Conservation (phyloP, 805 yeast species). For the Candida silvicultrix region DNA sequence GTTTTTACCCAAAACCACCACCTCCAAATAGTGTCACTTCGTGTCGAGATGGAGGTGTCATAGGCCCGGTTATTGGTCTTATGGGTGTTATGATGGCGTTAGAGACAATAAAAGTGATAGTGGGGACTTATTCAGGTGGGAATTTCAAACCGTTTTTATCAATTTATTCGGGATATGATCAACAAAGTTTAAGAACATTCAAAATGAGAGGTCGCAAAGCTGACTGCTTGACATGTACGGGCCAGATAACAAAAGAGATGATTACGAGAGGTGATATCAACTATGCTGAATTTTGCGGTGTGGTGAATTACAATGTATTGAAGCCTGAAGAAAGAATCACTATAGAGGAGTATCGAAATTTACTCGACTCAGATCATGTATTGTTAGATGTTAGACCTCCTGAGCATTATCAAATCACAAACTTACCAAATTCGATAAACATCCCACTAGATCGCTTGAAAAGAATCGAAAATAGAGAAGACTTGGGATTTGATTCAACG, state of each 20-base stretch:
- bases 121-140: conserved; percentile 43
- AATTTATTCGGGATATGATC: conserved; percentile 61
- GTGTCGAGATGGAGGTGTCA: conserved; percentile 89
- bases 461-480: conserved; percentile 20
- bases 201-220: conserved; percentile 68
- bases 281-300: conserved; percentile 77
- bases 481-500: conserved; percentile 23
- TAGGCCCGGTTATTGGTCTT: conserved; percentile 94
- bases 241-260: conserved; percentile 38
- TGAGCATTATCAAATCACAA: conserved; percentile 67
- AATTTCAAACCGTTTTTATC: conserved; percentile 64
- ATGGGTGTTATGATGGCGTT: conserved; percentile 86
- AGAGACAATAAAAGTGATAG: conserved; percentile 73
- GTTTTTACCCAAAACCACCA: conserved; percentile 89
- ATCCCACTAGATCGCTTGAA: conserved; percentile 52
- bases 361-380: conserved; percentile 17
- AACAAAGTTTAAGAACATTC: conserved; percentile 62
- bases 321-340: conserved; percentile 39
- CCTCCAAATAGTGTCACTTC: conserved; percentile 74
- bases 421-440: conserved; percentile 52
- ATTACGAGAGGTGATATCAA: conserved; percentile 46
- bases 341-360: conserved; percentile 28
- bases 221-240: conserved; percentile 57
- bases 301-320: conserved; percentile 38
- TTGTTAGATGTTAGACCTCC: conserved; percentile 76